Conservation (phyloP, 305 asterid species). For the Rubia balearica region DNA sequence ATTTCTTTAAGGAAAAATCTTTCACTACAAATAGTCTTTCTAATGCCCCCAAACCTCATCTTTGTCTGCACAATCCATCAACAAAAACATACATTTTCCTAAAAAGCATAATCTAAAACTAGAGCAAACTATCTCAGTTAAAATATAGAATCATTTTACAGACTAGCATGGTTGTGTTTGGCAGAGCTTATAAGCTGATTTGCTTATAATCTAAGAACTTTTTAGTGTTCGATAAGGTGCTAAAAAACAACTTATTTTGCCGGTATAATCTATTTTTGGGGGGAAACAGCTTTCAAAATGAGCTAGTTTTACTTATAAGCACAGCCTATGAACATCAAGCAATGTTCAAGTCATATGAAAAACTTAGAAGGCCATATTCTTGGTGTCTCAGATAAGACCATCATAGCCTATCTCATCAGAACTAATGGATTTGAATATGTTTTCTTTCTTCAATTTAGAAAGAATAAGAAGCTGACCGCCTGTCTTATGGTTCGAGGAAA, state of each 20-base stretch:
- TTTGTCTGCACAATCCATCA: neutral
- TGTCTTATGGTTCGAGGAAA: constrained; percentile 93
- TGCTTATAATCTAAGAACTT: too few relatives aligned
- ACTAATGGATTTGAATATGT: neutral
- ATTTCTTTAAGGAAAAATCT: neutral
- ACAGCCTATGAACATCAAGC: too few relatives aligned
- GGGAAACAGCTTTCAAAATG: too few relatives aligned
- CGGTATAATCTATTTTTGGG: too few relatives aligned
- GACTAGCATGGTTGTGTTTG: neutral
- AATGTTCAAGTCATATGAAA: neutral
- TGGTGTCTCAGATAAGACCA: neutral
- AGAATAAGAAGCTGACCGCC: constrained; percentile 52
- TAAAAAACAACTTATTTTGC: too few relatives aligned
- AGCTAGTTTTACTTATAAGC: too few relatives aligned
- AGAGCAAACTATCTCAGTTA: neutral
- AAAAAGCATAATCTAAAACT: neutral
- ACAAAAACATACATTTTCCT: neutral
- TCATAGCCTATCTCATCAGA: neutral
- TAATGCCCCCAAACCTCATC: neutral
- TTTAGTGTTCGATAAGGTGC: too few relatives aligned
- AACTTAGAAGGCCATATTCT: neutral
- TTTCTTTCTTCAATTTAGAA: neutral
- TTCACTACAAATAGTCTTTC: neutral
- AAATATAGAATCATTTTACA: too few relatives aligned
- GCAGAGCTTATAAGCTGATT: too few relatives aligned